Conservation (phyloP, 208 protist species). For the Tritrichomonas foetus region DNA sequence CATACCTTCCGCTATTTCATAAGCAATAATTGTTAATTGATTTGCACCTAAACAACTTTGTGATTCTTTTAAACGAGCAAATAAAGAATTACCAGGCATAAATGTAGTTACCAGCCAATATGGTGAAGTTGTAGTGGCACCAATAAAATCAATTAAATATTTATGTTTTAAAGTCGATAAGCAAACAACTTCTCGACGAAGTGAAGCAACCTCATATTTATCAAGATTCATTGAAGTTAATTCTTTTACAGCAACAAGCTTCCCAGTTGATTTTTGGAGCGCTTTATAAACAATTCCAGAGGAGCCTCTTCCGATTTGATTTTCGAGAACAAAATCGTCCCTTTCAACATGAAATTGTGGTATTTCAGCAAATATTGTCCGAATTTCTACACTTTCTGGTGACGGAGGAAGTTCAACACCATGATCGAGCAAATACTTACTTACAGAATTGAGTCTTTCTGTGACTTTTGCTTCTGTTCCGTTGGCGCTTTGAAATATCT, state of each 20-base stretch:
- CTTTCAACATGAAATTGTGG: neutral
- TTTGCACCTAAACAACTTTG: neutral
- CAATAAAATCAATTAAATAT: neutral
- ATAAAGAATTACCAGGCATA: neutral
- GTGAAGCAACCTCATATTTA: neutral
- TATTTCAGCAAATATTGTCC: neutral
- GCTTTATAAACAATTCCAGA: neutral
- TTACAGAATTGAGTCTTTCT: too few species aligned
- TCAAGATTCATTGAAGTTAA: neutral
- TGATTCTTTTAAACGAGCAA: neutral
- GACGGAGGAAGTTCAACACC: neutral
- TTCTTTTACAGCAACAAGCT: conserved; percentile 6
- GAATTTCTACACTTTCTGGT: neutral
- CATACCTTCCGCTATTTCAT: neutral
- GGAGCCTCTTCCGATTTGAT: neutral
- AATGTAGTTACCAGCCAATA: neutral
- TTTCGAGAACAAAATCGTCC: too few species aligned
- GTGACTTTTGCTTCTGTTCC: too few species aligned
- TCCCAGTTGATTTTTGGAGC: neutral
- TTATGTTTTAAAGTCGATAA: neutral
- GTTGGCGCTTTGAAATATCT: too few species aligned
- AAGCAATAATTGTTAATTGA: neutral
- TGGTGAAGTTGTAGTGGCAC: neutral
- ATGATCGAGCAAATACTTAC: too few species aligned
- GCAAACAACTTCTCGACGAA: neutral